A percentile compares a stretch with the other conserved stretches of the same genome.
Conservation (phyloP, 2,329 filamentous ascomycete species). For the Calonectria henricotiae region DNA sequence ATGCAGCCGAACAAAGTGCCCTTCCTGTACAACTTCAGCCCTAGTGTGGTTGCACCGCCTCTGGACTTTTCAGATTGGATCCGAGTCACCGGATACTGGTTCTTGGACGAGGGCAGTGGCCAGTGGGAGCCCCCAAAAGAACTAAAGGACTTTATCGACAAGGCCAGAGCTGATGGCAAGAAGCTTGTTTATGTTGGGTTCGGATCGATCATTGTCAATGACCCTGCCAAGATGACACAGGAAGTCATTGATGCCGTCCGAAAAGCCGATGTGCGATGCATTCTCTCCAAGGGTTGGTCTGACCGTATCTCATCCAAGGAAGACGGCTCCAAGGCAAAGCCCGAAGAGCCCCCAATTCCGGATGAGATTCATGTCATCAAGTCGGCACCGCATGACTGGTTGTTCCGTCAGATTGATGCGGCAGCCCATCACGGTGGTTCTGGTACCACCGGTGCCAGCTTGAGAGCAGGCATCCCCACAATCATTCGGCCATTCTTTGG, state of each 20-base stretch:
- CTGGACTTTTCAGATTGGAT: constrained; percentile 99
- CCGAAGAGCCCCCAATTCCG: constrained; percentile 78
- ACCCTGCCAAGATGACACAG: constrained; percentile 89
- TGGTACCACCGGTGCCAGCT: constrained; percentile 93
- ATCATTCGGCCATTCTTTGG: constrained; percentile 98
- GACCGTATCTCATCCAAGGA: constrained; percentile 77
- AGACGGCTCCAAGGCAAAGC: constrained; percentile 64
- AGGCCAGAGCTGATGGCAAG: constrained; percentile 85
- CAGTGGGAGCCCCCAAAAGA: constrained; percentile 83
- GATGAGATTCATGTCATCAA: constrained; percentile 90
- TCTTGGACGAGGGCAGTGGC: constrained; percentile 82
- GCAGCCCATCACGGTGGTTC: constrained; percentile 95
- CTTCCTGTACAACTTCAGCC: constrained; percentile 97
- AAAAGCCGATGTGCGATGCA: constrained; percentile 94
- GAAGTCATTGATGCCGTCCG: constrained; percentile 94
- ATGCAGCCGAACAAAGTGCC: constrained; percentile 98
- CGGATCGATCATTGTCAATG: constrained; percentile 93
- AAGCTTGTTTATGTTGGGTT: constrained; percentile 98
- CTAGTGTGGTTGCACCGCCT: constrained; percentile 92
- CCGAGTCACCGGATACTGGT: constrained; percentile 97
- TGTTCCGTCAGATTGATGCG: constrained; percentile 94
- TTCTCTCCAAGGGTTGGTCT: constrained; percentile 97
- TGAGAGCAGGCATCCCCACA: constrained; percentile 92
- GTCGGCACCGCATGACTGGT: constrained; percentile 95
- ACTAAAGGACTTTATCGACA: constrained; percentile 85